Percentiles rank a stretch among this genome's conserved stretches.
Evolutionary conservation across 1,139 yeast species (phyloP).

Genomic region (Meyerozyma smithsonii): DNA sequence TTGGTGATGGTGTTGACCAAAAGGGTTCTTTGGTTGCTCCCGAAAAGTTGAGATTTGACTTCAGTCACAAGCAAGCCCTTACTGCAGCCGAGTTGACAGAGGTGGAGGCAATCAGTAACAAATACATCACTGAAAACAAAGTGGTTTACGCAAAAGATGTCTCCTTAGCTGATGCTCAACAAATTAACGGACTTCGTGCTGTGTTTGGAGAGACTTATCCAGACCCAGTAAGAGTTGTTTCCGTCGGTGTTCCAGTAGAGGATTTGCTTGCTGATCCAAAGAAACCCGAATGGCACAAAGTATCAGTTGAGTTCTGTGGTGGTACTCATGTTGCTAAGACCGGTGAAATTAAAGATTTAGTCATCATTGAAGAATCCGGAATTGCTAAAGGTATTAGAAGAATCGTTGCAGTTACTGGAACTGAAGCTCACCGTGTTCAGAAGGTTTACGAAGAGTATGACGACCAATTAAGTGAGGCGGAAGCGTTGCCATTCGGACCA

Average conservation of each 20-base stretch:
- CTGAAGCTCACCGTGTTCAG: constrained; percentile 87
- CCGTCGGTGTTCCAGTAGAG: constrained; percentile 88
- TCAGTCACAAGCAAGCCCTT: constrained; percentile 84
- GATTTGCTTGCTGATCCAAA: constrained; percentile 69
- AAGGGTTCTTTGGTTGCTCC: constrained; percentile 96
- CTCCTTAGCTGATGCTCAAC: constrained; percentile 62
- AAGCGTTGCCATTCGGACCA: constrained; percentile 57
- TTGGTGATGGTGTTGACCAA: constrained; percentile 89
- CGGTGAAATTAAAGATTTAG: constrained; percentile 87
- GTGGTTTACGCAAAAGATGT: constrained; percentile 82
- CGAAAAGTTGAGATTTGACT: constrained; percentile 93
- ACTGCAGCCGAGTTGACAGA: constrained; percentile 62
- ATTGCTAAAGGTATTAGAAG: constrained; percentile 98
- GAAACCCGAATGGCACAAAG: constrained; percentile 66
- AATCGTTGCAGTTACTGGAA: constrained; percentile 94
- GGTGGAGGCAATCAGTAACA: constrained; percentile 73
- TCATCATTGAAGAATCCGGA: constrained; percentile 90
- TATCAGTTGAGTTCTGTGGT: constrained; percentile 95
- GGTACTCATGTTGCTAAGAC: constrained; percentile 96
- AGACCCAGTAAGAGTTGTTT: constrained; percentile 96
- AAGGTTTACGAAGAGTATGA: constrained; percentile 72
- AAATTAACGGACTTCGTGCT: constrained; percentile 85
- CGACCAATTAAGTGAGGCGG: constrained; percentile 53
- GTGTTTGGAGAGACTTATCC: constrained; percentile 99
- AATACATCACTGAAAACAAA: constrained; percentile 64